Evolutionary conservation across 169 alveolate genomes (phyloP).

Genomic region (Perkinsus marinus): DNA sequence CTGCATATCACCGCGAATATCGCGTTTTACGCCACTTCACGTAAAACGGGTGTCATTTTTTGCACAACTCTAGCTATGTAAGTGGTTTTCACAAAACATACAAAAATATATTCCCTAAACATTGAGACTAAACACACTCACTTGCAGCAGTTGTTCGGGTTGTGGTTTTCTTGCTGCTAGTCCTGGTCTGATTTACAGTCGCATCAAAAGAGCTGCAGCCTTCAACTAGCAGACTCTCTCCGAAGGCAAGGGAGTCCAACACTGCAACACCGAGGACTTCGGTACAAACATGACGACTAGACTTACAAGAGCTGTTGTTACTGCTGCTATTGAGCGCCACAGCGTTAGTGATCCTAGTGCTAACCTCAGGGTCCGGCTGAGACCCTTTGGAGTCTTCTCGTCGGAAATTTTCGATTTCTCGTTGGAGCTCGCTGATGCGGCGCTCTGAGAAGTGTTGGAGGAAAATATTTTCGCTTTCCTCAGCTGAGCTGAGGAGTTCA

Average conservation of each 20-base stretch:
- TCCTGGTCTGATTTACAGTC: background rate
- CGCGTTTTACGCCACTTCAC: no score
- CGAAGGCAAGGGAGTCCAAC: background rate
- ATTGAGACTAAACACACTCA: background rate
- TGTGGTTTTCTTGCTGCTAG: background rate
- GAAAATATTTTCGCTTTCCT: no score
- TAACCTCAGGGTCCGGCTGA: background rate
- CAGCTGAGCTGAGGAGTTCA: no score
- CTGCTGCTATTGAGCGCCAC: background rate
- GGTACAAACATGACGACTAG: background rate
- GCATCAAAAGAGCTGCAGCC: background rate
- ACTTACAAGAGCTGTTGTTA: background rate
- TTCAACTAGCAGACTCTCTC: background rate
- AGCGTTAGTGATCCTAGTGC: background rate
- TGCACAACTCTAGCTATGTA: no score
- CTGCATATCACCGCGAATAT: no score
- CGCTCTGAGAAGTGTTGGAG: background rate
- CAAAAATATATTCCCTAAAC: no score
- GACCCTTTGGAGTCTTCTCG: background rate
- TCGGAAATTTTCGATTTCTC: background rate
- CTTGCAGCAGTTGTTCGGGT: background rate
- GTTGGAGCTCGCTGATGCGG: background rate
- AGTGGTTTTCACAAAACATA: no score
- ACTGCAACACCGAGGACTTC: background rate
- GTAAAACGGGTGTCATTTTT: no score